These are phyloP conservation scores for Mycena alexandri DNA, from an alignment of 768 basidiomycete genomes.

Conservation along the genomic window DNA sequence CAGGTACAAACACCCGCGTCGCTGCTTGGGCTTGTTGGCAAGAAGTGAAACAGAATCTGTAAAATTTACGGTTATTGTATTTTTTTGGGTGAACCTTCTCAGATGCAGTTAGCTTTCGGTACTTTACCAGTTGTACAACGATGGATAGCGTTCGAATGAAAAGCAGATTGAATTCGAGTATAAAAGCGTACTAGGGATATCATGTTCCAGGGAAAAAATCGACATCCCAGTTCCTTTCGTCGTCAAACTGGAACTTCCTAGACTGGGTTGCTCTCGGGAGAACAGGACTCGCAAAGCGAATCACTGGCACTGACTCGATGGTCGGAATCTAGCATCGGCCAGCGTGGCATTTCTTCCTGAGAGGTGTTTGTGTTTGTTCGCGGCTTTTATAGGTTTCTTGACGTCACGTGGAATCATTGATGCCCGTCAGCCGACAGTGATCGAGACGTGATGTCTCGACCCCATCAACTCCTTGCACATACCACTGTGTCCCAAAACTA, in stretches of 20 bases:
- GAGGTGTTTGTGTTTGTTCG: not conserved
- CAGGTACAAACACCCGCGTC: slow-evolving; percentile 50
- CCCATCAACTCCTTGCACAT: slow-evolving; percentile 48
- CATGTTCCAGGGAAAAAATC: slow-evolving; percentile 38
- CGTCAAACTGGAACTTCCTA: slow-evolving; percentile 41
- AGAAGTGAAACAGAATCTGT: not conserved
- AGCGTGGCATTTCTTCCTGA: slow-evolving; percentile 37
- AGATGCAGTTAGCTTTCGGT: too few relatives aligned
- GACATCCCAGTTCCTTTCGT: slow-evolving; percentile 38
- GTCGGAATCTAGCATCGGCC: slow-evolving; percentile 26
- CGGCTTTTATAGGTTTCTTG: too few relatives aligned
- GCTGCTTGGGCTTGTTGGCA: slow-evolving; percentile 45
- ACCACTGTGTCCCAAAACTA: slow-evolving; percentile 37
- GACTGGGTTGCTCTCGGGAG: slow-evolving; percentile 35
- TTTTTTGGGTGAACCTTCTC: slow-evolving; percentile 13
- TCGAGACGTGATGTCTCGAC: too few relatives aligned
- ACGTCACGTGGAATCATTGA: too few relatives aligned
- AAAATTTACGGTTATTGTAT: slow-evolving; percentile 6
- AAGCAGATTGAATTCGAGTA: slow-evolving; percentile 24
- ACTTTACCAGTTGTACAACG: not conserved
- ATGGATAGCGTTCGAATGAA: not conserved
- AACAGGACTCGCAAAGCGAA: slow-evolving; percentile 29
- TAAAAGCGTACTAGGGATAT: not conserved
- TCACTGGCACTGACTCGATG: slow-evolving; percentile 37
- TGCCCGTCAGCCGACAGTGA: too few relatives aligned